Evolutionary conservation across 495 filamentous ascomycete species (phyloP).

Genomic region (Hypoxylon fragiforme): DNA sequence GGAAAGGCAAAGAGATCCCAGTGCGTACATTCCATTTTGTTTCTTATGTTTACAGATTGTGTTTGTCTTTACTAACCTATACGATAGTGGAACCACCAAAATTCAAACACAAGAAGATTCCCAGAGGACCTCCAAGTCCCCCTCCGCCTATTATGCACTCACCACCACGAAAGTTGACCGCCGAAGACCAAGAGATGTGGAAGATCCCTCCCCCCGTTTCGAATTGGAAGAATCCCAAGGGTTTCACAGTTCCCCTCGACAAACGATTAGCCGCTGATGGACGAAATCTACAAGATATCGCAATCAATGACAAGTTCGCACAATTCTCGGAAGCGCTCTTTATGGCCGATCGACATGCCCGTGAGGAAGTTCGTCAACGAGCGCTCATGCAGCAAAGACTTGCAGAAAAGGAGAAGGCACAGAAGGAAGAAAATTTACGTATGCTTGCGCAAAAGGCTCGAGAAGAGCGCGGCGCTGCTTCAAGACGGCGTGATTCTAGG

Average conservation of each 20-base stretch:
- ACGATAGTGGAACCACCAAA: constrained; percentile 84
- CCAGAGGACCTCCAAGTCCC: constrained; percentile 87
- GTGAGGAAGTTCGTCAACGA: constrained; percentile 92
- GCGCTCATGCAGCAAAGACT: constrained; percentile 94
- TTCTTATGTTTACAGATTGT: too few species aligned
- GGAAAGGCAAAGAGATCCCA: constrained; percentile 89
- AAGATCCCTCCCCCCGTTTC: constrained; percentile 91
- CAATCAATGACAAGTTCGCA: constrained; percentile 98
- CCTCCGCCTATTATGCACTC: constrained; percentile 96
- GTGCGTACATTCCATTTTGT: constrained; percentile 12
- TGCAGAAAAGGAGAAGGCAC: constrained; percentile 92
- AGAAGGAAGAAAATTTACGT: constrained; percentile 92
- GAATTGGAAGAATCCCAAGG: constrained; percentile 99
- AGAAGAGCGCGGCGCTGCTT: constrained; percentile 68
- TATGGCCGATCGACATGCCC: constrained; percentile 90
- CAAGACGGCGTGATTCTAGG: constrained; percentile 55
- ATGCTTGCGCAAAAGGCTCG: constrained; percentile 88
- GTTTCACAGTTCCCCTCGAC: constrained; percentile 94
- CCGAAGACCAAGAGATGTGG: constrained; percentile 97
- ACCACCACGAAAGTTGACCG: constrained; percentile 90
- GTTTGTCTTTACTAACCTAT: constrained; percentile 7
- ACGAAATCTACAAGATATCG: constrained; percentile 87
- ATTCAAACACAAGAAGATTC: constrained; percentile 98
- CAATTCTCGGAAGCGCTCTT: constrained; percentile 93
- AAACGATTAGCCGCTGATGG: constrained; percentile 97